A percentile compares a stretch with the other conserved stretches of the same genome.
phyloP scores from a whole-genome alignment of 768 basidiomycete species.

The Auriscalpium vulgare region DNA sequence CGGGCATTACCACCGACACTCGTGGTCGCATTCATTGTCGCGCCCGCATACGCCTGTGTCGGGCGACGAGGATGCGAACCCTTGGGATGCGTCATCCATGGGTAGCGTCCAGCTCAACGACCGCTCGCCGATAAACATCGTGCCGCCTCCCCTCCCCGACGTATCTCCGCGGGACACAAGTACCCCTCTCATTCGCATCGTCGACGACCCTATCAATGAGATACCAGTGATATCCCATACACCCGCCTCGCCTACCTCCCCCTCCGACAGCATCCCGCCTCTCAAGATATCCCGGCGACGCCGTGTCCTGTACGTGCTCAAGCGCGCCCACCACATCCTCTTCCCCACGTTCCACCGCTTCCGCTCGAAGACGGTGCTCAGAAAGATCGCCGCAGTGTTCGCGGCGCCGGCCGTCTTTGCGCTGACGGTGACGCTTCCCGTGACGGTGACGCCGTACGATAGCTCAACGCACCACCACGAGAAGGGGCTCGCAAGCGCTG shows the following conservation, averaged over 20 bases:
- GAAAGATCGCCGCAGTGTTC: constrained; percentile 66
- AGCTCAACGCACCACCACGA: constrained; percentile 26
- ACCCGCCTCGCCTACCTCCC: constrained; percentile 38
- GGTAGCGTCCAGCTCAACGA: constrained; percentile 45
- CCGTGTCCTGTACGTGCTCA: constrained; percentile 27
- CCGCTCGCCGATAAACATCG: constrained; percentile 31
- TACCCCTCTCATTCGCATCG: constrained; percentile 9
- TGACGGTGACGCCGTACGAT: constrained; percentile 62
- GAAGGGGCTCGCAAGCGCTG: constrained; percentile 32
- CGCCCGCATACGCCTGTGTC: constrained; percentile 25
- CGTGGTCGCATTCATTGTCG: constrained; percentile 18
- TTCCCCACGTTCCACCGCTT: constrained; percentile 85
- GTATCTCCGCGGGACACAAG: constrained; percentile 2
- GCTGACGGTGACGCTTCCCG: constrained; percentile 85
- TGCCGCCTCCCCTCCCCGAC: constrained; percentile 19
- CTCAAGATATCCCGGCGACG: constrained; percentile 36
- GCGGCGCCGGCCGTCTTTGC: constrained; percentile 82
- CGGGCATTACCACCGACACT: constrained; percentile 57
- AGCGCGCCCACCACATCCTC: constrained; percentile 48
- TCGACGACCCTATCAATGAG: constrained; percentile 9
- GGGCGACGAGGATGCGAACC: constrained; percentile 26
- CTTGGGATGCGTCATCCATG: constrained; percentile 38
- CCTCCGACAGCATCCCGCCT: constrained; percentile 41
- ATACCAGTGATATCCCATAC: constrained; percentile 50
- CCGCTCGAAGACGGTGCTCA: constrained; percentile 56